Conservation (phyloP, 352 stramenopile genomes). For the Phytophthora aleatoria region DNA sequence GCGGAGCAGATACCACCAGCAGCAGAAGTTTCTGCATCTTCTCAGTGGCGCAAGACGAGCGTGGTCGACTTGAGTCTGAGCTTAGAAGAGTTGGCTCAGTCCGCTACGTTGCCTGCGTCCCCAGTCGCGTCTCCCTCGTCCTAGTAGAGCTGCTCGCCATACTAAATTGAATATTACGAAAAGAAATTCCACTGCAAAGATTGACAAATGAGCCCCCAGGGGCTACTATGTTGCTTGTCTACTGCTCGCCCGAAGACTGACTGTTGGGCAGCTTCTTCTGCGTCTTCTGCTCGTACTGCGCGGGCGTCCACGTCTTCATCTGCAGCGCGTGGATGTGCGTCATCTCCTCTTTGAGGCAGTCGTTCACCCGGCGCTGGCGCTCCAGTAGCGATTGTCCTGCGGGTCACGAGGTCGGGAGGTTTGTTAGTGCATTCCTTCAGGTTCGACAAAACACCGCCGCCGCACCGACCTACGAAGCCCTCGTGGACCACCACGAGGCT, state of each 20-base stretch:
- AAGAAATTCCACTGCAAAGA: constrained; percentile 1
- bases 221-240: constrained; percentile 16
- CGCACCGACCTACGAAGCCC: constrained; percentile 69
- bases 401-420: not conserved
- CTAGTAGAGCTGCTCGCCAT: constrained; percentile 14
- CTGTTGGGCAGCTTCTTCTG: constrained; percentile 51
- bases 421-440: not conserved
- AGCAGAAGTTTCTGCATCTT: constrained; percentile 3
- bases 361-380: constrained; percentile 78
- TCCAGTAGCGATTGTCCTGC: constrained; percentile 76
- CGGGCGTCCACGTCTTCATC: constrained; percentile 87
- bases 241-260: constrained; percentile 64
- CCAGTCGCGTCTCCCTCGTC: constrained; percentile 10
- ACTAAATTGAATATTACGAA: constrained; percentile 4
- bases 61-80: constrained; percentile 15
- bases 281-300: constrained; percentile 86
- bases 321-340: constrained; percentile 83
- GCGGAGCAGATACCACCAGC: constrained; percentile 13
- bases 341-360: constrained; percentile 85
- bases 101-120: constrained; percentile 7
- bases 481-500: constrained; percentile 83
- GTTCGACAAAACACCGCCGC: not conserved
- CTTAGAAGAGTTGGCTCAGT: constrained; percentile 32
- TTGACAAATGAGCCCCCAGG: not conserved
- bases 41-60: constrained; percentile 5